Evolutionary conservation across 2,329 filamentous ascomycete species (phyloP), one percentile per base, ranked within the genome.

Genomic region (Thielaviopsis euricoi): DNA sequence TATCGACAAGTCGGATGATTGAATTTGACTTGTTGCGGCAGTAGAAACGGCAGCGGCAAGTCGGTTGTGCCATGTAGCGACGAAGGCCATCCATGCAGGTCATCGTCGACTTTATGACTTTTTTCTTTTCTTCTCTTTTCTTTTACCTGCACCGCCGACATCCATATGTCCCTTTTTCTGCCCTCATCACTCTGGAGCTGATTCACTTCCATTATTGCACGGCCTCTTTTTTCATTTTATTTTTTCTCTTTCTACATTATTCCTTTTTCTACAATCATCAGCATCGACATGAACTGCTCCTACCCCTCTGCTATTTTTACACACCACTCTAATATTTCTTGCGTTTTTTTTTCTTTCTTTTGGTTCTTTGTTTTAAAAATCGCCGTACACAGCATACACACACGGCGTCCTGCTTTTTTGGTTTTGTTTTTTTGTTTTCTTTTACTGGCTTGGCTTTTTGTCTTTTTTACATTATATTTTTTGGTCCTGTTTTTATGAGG

Each of bases 1-100:
- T 23, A 57, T 61, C 26, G 63, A 65, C 21, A 67, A 70, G 21
- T 65, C 57, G n/a, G 56, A 58, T 23, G 55, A 52, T 13, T 51
- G 7, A 33, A 10, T 17, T 25, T 15, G 15, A 22, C 22, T 12
- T 10, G 43, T 23, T 29, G 25, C 29, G 7, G 53, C 5, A 33
- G 29, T 10, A 10, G 29, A 26, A 7, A 26, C 29, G 29, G 29
- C 29, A 10, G 29, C 29, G 29, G 29, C 29, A 10, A 10, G 29
- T 2, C 29, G 7, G 29, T 6, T 33, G 29, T 33, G 29, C 29
- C 29, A 33, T 33, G 29, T 10, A 33, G 29, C 29, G 12, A 33
- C 9, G 29, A 33, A 33, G 29, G 29, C 29, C 7, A 33, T 33
- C 29, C 9, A 10, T 6, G 7, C 2, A 10, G 2, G 29, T 33